A percentile compares a stretch with the other conserved stretches of the same genome.
These are phyloP conservation scores for Anthracocystis walkeri DNA, from an alignment of 1,284 basidiomycete genomes.

Conservation along the genomic window DNA sequence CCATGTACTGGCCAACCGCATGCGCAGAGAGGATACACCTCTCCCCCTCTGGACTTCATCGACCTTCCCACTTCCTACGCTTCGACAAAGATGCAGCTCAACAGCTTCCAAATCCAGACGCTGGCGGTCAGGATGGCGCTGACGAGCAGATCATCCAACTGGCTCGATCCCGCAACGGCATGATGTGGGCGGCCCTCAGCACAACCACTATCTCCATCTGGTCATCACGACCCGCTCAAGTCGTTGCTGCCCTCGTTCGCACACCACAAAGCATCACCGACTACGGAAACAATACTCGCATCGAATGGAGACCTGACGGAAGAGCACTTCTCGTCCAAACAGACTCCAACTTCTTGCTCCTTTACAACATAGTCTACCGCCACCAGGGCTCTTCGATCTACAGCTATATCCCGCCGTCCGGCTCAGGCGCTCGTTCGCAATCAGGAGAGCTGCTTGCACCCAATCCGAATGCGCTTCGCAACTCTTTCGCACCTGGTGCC, in stretches of 20 bases:
- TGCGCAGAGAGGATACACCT: conserved; percentile 60
- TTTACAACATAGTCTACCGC: conserved; percentile 53
- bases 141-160: conserved; percentile 50
- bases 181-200: conserved; percentile 59
- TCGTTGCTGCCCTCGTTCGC: conserved; percentile 58
- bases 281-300: conserved; percentile 60
- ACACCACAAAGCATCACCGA: conserved; percentile 59
- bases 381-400: conserved; percentile 42
- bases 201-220: conserved; percentile 55
- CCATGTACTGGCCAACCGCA: conserved; percentile 67
- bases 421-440: conserved; percentile 44
- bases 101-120: conserved; percentile 16
- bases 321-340: conserved; percentile 51
- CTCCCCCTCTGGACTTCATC: conserved; percentile 54
- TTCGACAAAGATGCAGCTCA: conserved; percentile 50
- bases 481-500: conserved; percentile 55
- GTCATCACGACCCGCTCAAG: conserved; percentile 61
- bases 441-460: conserved; percentile 54
- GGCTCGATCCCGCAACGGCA: conserved; percentile 52
- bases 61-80: conserved; percentile 25
- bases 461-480: conserved; percentile 38
- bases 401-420: conserved; percentile 57
- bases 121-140: not conserved
- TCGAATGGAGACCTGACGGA: conserved; percentile 60
- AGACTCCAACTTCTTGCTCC: conserved; percentile 50